A percentile compares a stretch with the other conserved stretches of the same genome.
Conservation (phyloP, 2,329 filamentous ascomycete genomes). For the Colletotrichum graminicola region DNA sequence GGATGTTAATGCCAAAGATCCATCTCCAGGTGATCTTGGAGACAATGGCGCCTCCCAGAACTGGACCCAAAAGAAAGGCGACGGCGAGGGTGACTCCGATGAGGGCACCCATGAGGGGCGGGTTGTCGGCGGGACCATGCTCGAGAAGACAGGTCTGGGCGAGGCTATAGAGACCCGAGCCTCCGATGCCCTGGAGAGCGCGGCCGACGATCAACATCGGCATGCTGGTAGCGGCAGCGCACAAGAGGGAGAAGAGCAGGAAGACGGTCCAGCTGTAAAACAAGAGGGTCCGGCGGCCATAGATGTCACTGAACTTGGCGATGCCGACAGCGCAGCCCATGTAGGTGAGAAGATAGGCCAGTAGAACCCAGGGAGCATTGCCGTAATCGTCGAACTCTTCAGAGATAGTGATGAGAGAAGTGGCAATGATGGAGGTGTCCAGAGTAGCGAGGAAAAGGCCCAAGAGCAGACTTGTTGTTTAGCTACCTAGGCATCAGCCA, state of each 20-base stretch:
- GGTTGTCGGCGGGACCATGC: conserved; percentile 65
- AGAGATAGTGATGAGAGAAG: conserved; percentile 68
- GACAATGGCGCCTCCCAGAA: conserved; percentile 69
- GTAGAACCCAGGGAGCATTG: conserved; percentile 66
- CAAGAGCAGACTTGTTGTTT: conserved; percentile 49
- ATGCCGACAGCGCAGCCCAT: conserved; percentile 70
- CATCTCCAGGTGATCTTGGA: conserved; percentile 68
- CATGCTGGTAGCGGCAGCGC: conserved; percentile 64
- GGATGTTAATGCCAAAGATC: conserved; percentile 73
- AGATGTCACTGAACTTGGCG: conserved; percentile 71
- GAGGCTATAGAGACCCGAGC: conserved; percentile 71
- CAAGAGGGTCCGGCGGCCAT: conserved; percentile 65
- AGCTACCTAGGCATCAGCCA: conserved; percentile 9
- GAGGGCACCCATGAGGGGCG: conserved; percentile 66
- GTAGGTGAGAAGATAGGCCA: conserved; percentile 69
- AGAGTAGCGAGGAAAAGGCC: conserved; percentile 69
- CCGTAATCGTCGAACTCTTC: conserved; percentile 63
- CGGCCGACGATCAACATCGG: conserved; percentile 67
- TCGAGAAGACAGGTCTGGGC: conserved; percentile 70
- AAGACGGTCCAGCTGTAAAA: conserved; percentile 67
- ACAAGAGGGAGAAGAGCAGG: conserved; percentile 67
- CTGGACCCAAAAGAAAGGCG: conserved; percentile 69
- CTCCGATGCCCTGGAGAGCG: conserved; percentile 71
- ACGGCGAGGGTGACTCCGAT: conserved; percentile 68
- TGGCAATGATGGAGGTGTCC: conserved; percentile 70